These are phyloP conservation scores for Gynostemma pentaphyllum DNA, from an alignment of 306 rosid genomes.

Conservation along the genomic window DNA sequence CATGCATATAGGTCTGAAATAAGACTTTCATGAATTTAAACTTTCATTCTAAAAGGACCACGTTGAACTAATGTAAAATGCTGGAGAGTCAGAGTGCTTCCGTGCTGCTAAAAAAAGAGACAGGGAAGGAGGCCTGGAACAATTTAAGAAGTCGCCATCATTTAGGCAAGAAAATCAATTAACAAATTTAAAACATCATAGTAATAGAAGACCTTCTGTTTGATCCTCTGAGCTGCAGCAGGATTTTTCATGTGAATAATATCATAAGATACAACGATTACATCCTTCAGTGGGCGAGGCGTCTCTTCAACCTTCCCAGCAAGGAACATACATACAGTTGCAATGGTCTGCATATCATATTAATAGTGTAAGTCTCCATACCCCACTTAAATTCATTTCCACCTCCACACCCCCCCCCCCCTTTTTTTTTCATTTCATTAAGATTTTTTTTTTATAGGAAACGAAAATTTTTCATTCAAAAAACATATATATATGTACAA, in stretches of 20 bases:
- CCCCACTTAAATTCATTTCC: not conserved
- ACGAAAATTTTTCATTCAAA: no score
- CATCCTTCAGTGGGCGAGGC: conserved; percentile 96
- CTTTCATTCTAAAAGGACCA: no score
- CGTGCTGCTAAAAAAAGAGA: not conserved
- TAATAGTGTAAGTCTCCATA: conserved; percentile 7
- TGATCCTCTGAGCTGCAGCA: conserved; percentile 78
- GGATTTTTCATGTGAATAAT: conserved; percentile 87
- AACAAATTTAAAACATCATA: conserved; percentile 5
- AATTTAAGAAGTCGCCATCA: not conserved
- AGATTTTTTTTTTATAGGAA: no score
- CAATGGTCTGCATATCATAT: conserved; percentile 66
- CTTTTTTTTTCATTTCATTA: no score
- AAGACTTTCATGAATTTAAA: no score
- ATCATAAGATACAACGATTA: conserved; percentile 87
- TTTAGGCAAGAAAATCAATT: not conserved
- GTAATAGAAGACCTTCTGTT: conserved; percentile 62
- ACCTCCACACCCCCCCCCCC: no score
- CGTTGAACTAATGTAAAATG: no score
- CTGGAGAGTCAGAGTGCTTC: not conserved
- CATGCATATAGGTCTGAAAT: no score
- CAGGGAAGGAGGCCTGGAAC: not conserved
- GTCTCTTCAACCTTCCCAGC: conserved; percentile 99
- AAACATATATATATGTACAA: no score
- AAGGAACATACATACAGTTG: conserved; percentile 97